These are phyloP conservation scores for Quercus dentata DNA, from an alignment of 306 rosid genomes.

Conservation along the genomic window DNA sequence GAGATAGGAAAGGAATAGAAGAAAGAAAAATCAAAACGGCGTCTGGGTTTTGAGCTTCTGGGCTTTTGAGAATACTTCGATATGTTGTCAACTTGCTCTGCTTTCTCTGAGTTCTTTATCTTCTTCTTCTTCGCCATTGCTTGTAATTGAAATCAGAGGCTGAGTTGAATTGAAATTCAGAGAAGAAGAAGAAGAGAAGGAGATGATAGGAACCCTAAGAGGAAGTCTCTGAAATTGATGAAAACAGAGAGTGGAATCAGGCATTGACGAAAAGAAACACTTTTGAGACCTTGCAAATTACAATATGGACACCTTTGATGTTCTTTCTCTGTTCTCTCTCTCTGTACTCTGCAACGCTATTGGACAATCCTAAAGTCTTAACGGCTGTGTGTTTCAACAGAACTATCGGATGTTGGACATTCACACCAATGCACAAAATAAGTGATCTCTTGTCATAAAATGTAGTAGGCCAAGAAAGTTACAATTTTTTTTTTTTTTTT, in stretches of 20 bases:
- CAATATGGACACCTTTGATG: background rate
- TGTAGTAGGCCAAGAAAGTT: too few species aligned
- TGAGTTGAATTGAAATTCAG: background rate
- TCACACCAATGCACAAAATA: background rate
- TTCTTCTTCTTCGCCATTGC: slow-evolving; percentile 54
- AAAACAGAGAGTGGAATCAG: slow-evolving; percentile 17
- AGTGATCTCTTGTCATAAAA: too few species aligned
- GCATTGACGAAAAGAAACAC: slow-evolving; percentile 11
- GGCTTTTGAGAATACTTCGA: slow-evolving; percentile 56
- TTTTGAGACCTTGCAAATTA: background rate
- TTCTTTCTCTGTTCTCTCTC: background rate
- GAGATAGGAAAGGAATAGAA: slow-evolving; percentile 13
- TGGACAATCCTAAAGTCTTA: background rate
- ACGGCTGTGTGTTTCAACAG: background rate
- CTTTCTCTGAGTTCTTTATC: slow-evolving; percentile 7
- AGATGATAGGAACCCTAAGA: background rate
- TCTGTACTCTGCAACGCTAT: background rate
- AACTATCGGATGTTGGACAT: background rate
- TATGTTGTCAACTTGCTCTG: slow-evolving; percentile 26
- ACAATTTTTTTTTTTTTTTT: too few species aligned
- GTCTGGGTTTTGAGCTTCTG: slow-evolving; percentile 66
- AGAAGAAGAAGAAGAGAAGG: background rate
- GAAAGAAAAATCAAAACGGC: slow-evolving; percentile 52
- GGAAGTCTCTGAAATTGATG: background rate
- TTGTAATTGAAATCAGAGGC: background rate